Conservation (phyloP, 106 monocot genomes). For the Gastrodia elata region DNA sequence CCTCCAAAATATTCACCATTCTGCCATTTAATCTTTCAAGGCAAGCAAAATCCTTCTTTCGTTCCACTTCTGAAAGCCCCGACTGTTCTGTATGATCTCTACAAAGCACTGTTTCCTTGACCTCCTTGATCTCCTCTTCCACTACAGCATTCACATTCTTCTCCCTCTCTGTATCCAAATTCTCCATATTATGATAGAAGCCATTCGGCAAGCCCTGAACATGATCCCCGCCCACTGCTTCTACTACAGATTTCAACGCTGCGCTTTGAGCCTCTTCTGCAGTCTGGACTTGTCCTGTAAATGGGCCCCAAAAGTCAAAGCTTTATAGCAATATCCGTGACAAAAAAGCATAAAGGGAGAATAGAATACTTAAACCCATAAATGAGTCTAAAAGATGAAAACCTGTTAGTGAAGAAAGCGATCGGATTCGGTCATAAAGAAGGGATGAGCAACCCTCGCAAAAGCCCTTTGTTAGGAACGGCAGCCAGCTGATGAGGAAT, state of each 20-base stretch:
- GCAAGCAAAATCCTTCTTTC: conserved; percentile 74
- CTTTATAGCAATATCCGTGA: too few species aligned
- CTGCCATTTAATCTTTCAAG: conserved; percentile 62
- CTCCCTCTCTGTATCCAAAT: background rate
- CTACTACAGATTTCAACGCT: too few species aligned
- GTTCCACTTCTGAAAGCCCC: conserved; percentile 40
- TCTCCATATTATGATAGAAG: background rate
- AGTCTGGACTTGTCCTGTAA: too few species aligned
- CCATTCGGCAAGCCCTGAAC: background rate
- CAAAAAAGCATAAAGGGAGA: background rate
- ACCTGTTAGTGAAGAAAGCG: conserved; percentile 60
- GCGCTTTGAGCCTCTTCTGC: too few species aligned
- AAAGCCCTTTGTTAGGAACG: conserved; percentile 67
- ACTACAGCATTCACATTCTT: background rate
- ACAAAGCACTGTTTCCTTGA: conserved; percentile 10
- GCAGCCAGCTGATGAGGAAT: conserved; percentile 83
- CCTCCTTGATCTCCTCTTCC: background rate
- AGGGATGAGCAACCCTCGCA: conserved; percentile 46
- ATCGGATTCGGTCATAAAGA: conserved; percentile 45
- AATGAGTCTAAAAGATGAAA: too few species aligned
- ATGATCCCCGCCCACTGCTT: too few species aligned
- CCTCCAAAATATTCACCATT: conserved; percentile 50
- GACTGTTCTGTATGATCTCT: conserved; percentile 59
- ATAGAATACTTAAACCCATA: background rate
- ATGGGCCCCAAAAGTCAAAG: too few species aligned